These are phyloP conservation scores for Euphorbia corollata DNA, from an alignment of 441 rosid species.

Conservation along the genomic window DNA sequence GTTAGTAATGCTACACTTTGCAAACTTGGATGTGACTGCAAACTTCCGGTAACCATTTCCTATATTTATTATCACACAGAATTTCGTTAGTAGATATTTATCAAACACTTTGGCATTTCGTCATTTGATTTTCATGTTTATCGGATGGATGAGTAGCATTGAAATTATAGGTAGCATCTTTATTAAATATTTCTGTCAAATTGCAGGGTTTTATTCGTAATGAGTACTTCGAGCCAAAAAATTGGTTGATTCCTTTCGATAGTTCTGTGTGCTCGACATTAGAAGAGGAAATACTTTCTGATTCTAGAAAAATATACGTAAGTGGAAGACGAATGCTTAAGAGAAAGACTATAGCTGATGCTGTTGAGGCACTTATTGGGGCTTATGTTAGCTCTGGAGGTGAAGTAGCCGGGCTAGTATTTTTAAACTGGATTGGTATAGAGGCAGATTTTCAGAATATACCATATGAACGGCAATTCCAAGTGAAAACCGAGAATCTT, in stretches of 20 bases:
- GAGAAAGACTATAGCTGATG: conserved; percentile 68
- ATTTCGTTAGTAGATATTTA: too few species aligned
- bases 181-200: background rate
- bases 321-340: conserved; percentile 39
- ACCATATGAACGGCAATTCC: conserved; percentile 30
- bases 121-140: background rate
- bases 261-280: conserved; percentile 30
- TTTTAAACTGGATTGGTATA: conserved; percentile 71
- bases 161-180: background rate
- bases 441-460: conserved; percentile 36
- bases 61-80: too few species aligned
- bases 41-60: conserved; percentile 51
- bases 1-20: conserved; percentile 64
- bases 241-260: conserved; percentile 74
- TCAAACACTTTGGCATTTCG: too few species aligned
- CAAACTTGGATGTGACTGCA: conserved; percentile 57
- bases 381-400: conserved; percentile 74
- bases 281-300: conserved; percentile 32
- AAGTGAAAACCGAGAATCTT: conserved; percentile 33
- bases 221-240: conserved; percentile 58
- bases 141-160: background rate
- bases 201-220: conserved; percentile 74
- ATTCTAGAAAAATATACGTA: conserved; percentile 38
- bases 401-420: conserved; percentile 52
- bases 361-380: conserved; percentile 78